Evolutionary conservation across 192 early-diverging fungal genomes (phyloP).

Genomic region (Cetraspora pellucida): DNA sequence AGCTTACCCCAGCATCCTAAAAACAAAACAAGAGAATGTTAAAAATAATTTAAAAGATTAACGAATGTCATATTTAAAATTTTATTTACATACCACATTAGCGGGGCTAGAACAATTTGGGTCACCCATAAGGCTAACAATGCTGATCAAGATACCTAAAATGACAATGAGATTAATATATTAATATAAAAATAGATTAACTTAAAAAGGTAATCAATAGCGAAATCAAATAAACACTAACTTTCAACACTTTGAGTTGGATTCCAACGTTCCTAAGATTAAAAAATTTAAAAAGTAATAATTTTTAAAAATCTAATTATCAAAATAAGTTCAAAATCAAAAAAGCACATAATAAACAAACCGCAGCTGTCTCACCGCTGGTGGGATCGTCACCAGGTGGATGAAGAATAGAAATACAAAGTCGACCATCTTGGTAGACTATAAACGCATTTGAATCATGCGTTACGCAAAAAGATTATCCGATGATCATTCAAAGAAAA

Average conservation of each 20-base stretch:
- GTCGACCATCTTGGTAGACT: constrained; percentile 87
- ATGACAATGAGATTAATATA: neutral
- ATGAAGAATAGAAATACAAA: constrained; percentile 96
- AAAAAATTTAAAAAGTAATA: too few species aligned
- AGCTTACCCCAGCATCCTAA: constrained; percentile 52
- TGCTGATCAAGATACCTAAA: constrained; percentile 52
- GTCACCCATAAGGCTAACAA: constrained; percentile 50
- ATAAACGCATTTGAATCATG: constrained; percentile 7
- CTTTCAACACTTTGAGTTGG: constrained; percentile 63
- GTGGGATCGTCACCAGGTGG: constrained; percentile 92
- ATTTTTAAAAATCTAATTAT: too few species aligned
- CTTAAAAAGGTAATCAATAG: neutral
- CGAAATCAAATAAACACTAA: neutral
- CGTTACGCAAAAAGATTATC: constrained; percentile 12
- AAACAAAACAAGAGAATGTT: neutral
- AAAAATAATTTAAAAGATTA: neutral
- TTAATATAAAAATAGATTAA: neutral
- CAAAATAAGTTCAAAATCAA: neutral
- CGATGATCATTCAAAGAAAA: neutral
- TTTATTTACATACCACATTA: constrained; percentile 43
- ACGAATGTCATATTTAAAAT: neutral
- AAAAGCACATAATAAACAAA: constrained; percentile 24
- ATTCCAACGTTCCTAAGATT: constrained; percentile 73
- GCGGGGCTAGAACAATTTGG: constrained; percentile 58
- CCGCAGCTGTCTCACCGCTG: constrained; percentile 72